Conservation (phyloP, 164 flowering plant species). For the Annona cherimola region DNA sequence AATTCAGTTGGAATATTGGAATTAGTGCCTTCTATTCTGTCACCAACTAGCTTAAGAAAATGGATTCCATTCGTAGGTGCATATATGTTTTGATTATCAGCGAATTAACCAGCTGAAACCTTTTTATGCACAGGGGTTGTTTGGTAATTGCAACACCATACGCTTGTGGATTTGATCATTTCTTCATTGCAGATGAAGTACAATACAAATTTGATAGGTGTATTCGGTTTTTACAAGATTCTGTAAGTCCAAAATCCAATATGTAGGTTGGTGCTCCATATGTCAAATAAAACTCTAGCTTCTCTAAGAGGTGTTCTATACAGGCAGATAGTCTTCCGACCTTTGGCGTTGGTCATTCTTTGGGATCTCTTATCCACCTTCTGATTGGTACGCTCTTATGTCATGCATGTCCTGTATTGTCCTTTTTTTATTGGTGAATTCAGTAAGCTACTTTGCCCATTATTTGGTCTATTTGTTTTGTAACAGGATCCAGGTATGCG, state of each 20-base stretch:
- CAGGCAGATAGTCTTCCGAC: constrained; percentile 72
- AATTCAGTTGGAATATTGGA: background rate
- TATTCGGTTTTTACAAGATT: constrained; percentile 55
- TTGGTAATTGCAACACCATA: constrained; percentile 93
- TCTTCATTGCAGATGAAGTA: constrained; percentile 90
- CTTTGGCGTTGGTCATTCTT: constrained; percentile 92
- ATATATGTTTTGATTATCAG: no score
- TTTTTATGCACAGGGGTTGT: constrained; percentile 48
- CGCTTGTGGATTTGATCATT: constrained; percentile 94
- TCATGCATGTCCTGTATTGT: background rate
- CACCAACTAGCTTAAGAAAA: background rate
- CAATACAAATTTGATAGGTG: constrained; percentile 93
- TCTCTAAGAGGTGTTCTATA: constrained; percentile 2
- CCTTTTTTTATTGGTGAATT: background rate
- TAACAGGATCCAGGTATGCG: constrained; percentile 87
- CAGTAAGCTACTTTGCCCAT: background rate
- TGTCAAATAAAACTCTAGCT: background rate
- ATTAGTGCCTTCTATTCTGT: no score
- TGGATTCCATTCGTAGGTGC: background rate
- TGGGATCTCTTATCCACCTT: constrained; percentile 89
- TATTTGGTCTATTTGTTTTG: background rate
- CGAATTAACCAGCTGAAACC: background rate
- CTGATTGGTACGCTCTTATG: constrained; percentile 54
- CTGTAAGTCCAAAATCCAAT: constrained; percentile 36
- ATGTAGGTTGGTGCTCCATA: background rate